A percentile compares a stretch with the other conserved stretches of the same genome.
phyloP scores from a whole-genome alignment of 2,329 filamentous ascomycete species.

The Aspergillus neotritici region DNA sequence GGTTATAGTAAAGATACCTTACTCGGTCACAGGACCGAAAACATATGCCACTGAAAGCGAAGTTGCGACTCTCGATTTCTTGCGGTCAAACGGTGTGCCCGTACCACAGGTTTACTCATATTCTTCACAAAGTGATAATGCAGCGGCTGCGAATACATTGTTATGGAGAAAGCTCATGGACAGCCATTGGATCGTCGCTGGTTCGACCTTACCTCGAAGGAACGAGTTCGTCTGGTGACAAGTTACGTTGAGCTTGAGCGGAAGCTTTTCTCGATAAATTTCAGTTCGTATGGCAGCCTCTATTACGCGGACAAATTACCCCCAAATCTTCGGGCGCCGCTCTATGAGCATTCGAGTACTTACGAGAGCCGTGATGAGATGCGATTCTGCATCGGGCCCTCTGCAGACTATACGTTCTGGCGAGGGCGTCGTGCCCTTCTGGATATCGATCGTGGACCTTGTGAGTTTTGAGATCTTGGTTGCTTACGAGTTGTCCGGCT shows the following conservation, averaged over 20 bases:
- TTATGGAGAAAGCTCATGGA: conserved; percentile 17
- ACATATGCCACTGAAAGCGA: conserved; percentile 12
- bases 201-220: conserved; percentile 1
- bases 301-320: conserved; percentile 10
- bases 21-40: conserved; percentile 7
- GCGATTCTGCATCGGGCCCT: conserved; percentile 13
- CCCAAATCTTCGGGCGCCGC: conserved; percentile 4
- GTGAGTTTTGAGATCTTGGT: conserved; percentile 6
- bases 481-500: neutral
- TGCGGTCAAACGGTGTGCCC: conserved; percentile 9
- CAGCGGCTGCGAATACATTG: conserved; percentile 17
- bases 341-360: conserved; percentile 4
- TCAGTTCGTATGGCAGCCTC: conserved; percentile 10
- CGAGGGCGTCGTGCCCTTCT: conserved; percentile 6
- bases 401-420: conserved; percentile 13
- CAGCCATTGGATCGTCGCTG: neutral
- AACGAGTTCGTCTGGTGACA: conserved; percentile 9
- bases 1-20: conserved; percentile 12
- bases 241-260: conserved; percentile 12
- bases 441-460: conserved; percentile 10
- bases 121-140: conserved; percentile 11
- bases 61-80: conserved; percentile 13
- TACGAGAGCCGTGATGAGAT: conserved; percentile 2
- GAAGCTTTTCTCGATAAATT: conserved; percentile 10
- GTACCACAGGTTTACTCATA: conserved; percentile 11